Evolutionary conservation across 352 stramenopile genomes (phyloP).

Genomic region (Globisporangium rhizosaccharum): DNA sequence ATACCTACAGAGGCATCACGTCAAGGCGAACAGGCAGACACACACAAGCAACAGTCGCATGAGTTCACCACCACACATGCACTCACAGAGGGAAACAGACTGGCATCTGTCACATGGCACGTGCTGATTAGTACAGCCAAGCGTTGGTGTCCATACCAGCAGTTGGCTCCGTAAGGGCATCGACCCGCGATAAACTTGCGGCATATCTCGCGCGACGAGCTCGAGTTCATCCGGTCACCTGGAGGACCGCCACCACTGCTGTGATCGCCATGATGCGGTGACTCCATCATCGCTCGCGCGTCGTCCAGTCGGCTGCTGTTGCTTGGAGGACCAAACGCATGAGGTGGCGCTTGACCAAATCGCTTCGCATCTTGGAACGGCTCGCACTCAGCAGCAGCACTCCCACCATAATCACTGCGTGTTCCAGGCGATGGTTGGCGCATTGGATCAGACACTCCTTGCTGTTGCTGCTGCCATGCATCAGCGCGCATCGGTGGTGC

Average conservation of each 20-base stretch:
- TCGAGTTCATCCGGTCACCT: conserved; percentile 24
- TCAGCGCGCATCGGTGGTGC: conserved; percentile 4
- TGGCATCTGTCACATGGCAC: conserved; percentile 1
- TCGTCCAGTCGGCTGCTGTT: not conserved
- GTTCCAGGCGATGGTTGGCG: conserved; percentile 1
- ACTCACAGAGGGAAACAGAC: conserved; percentile 11
- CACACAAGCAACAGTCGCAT: not conserved
- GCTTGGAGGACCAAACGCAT: not conserved
- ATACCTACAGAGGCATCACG: conserved; percentile 34
- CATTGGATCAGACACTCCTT: not conserved
- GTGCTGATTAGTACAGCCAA: no score
- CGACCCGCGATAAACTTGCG: conserved; percentile 63
- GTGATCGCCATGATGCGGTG: conserved; percentile 2
- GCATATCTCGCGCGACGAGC: conserved; percentile 56
- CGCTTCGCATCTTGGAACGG: conserved; percentile 12
- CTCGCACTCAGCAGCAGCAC: conserved; percentile 9
- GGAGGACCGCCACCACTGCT: not conserved
- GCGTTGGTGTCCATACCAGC: conserved; percentile 49
- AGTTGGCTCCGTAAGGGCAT: conserved; percentile 77
- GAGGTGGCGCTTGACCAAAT: conserved; percentile 4
- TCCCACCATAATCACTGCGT: conserved; percentile 2
- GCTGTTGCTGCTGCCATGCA: not conserved
- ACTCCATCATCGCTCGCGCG: not conserved
- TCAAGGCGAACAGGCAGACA: not conserved
- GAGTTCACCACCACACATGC: not conserved